Percentiles rank a stretch among this genome's conserved stretches.
These are phyloP conservation scores for Entomortierella lignicola DNA, from an alignment of 192 early-diverging fungal species.

Conservation along the genomic window DNA sequence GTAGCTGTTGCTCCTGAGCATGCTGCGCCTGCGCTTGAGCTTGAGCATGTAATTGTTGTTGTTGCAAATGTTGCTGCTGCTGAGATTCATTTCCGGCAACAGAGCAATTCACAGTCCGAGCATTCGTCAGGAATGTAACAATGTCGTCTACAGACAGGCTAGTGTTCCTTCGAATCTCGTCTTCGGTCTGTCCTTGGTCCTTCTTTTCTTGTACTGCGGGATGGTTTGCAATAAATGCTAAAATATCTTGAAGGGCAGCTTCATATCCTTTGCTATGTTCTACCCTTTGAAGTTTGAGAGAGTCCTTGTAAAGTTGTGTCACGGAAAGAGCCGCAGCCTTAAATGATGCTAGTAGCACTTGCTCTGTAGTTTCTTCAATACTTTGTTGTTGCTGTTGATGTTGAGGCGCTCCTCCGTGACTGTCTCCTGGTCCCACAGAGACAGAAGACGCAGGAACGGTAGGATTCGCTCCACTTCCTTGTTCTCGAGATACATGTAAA, in stretches of 20 bases:
- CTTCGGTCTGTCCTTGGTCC: conserved; percentile 33
- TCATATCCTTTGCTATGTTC: conserved; percentile 64
- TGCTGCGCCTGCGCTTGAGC: conserved; percentile 23
- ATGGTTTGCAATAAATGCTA: conserved; percentile 60
- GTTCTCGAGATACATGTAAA: not conserved
- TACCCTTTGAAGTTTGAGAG: conserved; percentile 61
- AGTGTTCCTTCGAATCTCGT: conserved; percentile 41
- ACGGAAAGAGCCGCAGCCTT: conserved; percentile 64
- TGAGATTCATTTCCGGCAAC: conserved; percentile 21
- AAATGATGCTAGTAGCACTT: conserved; percentile 63
- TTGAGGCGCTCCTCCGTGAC: not conserved
- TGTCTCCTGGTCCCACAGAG: not conserved
- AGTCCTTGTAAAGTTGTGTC: conserved; percentile 66
- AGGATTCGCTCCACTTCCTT: not conserved
- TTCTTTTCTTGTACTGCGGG: conserved; percentile 48
- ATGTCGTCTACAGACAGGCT: conserved; percentile 45
- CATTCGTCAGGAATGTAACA: conserved; percentile 30
- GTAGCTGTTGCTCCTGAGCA: conserved; percentile 17
- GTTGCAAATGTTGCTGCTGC: conserved; percentile 28
- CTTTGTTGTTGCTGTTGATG: not conserved
- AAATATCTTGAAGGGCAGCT: conserved; percentile 62
- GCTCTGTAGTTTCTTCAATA: conserved; percentile 55
- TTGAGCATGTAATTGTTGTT: conserved; percentile 23
- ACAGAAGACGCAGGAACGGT: not conserved
- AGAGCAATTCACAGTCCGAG: conserved; percentile 42